A percentile compares a stretch with the other conserved stretches of the same genome.
phyloP scores from a whole-genome alignment of 2,329 filamentous ascomycete genomes.

The Sclerotinia subarctica region DNA sequence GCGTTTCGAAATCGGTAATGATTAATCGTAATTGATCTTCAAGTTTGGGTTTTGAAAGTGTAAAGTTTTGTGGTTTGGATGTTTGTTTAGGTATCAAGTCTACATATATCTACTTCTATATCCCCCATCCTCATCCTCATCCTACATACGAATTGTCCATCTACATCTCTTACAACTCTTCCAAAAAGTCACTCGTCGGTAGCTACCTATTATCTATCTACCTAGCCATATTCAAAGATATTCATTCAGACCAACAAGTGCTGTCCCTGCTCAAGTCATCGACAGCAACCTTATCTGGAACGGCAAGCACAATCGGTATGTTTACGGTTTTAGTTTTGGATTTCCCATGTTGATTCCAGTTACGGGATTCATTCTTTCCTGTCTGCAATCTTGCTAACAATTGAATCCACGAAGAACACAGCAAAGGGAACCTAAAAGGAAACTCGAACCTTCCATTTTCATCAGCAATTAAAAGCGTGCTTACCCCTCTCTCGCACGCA shows the following conservation, averaged over 20 bases:
- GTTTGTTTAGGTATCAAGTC: too few relatives aligned
- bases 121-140: not conserved
- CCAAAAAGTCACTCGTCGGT: not conserved
- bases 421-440: too few relatives aligned
- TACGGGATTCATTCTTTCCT: not conserved
- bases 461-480: not conserved
- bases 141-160: not conserved
- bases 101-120: not conserved
- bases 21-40: not conserved
- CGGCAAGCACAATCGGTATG: not conserved
- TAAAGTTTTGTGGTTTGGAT: not conserved
- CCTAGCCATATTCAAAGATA: not conserved
- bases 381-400: not conserved
- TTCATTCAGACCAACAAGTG: not conserved
- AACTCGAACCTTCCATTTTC: constrained; percentile 8
- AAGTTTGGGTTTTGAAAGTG: not conserved
- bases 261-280: too few relatives aligned
- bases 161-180: not conserved
- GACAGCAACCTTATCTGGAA: not conserved
- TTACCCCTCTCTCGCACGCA: not conserved
- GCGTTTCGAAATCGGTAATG: not conserved
- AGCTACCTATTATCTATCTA: not conserved
- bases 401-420: not conserved
- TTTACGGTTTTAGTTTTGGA: not conserved
- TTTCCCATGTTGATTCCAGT: not conserved